These are phyloP conservation scores for Ulvella scutata DNA, from an alignment of 139 green algal species.

Conservation along the genomic window DNA sequence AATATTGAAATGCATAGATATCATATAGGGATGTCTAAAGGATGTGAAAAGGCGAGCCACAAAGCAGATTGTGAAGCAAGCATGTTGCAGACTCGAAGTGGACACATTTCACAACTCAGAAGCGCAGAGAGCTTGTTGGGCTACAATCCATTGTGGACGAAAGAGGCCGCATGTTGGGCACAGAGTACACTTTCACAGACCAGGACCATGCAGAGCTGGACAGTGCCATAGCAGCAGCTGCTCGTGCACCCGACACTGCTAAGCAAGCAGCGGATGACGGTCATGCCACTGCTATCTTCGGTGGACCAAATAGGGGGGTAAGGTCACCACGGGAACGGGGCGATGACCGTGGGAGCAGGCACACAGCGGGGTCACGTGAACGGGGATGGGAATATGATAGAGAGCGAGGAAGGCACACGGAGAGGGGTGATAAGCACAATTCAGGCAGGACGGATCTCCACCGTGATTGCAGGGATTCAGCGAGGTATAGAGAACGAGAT, in stretches of 20 bases:
- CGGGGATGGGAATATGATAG: no score
- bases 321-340: no score
- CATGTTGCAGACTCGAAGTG: not conserved
- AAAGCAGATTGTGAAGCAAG: not conserved
- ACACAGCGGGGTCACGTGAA: no score
- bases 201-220: not conserved
- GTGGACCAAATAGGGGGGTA: no score
- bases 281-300: not conserved
- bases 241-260: not conserved
- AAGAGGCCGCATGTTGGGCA: not conserved
- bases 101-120: not conserved
- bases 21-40: not conserved
- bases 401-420: no score
- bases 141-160: not conserved
- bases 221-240: not conserved
- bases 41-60: not conserved
- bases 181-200: not conserved
- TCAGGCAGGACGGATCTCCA: no score
- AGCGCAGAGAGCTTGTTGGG: not conserved
- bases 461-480: no score
- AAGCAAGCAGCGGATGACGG: not conserved
- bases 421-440: no score
- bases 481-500: no score
- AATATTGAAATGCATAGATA: not conserved
- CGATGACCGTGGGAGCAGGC: no score